Conservation (phyloP, 2,329 filamentous ascomycete genomes). For the Fusarium temperatum region DNA sequence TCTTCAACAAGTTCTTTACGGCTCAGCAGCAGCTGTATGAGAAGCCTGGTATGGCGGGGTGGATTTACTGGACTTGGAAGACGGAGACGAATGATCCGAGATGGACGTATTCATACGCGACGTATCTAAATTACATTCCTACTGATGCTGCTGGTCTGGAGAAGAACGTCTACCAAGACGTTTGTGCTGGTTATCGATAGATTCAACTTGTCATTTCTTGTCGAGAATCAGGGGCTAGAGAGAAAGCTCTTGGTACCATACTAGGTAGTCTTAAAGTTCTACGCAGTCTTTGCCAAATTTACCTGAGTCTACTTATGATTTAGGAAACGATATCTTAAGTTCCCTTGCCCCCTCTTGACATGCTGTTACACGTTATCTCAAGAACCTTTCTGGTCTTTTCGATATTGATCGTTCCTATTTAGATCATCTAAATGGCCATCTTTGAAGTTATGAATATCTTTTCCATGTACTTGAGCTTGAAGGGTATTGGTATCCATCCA, state of each 20-base stretch:
- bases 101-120: slow-evolving; percentile 33
- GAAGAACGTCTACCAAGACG: slow-evolving; percentile 29
- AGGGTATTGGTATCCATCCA: accelerated
- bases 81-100: slow-evolving; percentile 25
- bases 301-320: not conserved
- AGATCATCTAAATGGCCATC: accelerated
- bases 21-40: slow-evolving; percentile 34
- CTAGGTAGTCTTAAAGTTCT: not conserved
- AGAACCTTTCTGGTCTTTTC: accelerated
- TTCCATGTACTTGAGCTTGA: not conserved
- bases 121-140: slow-evolving; percentile 16
- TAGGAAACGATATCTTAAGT: not conserved
- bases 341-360: not conserved
- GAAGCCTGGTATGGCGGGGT: slow-evolving; percentile 25
- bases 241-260: not conserved
- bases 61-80: slow-evolving; percentile 35
- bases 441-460: not conserved
- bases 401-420: not conserved
- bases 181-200: slow-evolving; percentile 4
- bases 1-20: slow-evolving; percentile 29
- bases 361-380: accelerated
- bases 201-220: not conserved
- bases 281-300: not conserved
- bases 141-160: slow-evolving; percentile 23
- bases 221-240: not conserved